phyloP scores from a whole-genome alignment of 495 filamentous ascomycete species.

The Neurospora sp. region DNA sequence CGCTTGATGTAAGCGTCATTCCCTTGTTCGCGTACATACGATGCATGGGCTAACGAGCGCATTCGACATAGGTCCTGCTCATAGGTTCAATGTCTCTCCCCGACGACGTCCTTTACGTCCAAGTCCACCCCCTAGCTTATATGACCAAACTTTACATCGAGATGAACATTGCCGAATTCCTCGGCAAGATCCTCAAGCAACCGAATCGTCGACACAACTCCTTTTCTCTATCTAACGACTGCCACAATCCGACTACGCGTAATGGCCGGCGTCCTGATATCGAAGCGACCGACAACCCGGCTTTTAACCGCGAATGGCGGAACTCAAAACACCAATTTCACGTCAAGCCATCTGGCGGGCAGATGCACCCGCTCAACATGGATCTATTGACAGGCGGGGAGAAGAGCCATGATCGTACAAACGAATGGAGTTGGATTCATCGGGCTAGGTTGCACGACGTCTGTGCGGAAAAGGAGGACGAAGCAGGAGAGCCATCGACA shows the following conservation, averaged over 20 bases:
- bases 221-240: not conserved
- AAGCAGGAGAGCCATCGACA: not conserved
- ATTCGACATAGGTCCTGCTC: slow-evolving; percentile 9
- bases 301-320: slow-evolving; percentile 3
- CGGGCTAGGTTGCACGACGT: not conserved
- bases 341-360: slow-evolving; percentile 1
- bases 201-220: not conserved
- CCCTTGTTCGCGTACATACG: not conserved
- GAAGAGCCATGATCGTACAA: not conserved
- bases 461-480: not conserved
- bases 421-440: not conserved
- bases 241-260: not conserved
- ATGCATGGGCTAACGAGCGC: not conserved
- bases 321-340: not conserved
- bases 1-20: slow-evolving; percentile 31
- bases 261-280: not conserved
- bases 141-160: slow-evolving; percentile 44
- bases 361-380: slow-evolving; percentile 10
- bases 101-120: slow-evolving; percentile 31
- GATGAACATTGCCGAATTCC: slow-evolving; percentile 43
- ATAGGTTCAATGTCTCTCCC: slow-evolving; percentile 23
- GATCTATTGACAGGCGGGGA: not conserved
- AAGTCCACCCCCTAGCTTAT: slow-evolving; percentile 42
- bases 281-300: not conserved
- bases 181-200: slow-evolving; percentile 25